These are phyloP conservation scores for Wickerhamomyces subpelliculosus DNA, from an alignment of 805 yeast genomes.

Conservation along the genomic window DNA sequence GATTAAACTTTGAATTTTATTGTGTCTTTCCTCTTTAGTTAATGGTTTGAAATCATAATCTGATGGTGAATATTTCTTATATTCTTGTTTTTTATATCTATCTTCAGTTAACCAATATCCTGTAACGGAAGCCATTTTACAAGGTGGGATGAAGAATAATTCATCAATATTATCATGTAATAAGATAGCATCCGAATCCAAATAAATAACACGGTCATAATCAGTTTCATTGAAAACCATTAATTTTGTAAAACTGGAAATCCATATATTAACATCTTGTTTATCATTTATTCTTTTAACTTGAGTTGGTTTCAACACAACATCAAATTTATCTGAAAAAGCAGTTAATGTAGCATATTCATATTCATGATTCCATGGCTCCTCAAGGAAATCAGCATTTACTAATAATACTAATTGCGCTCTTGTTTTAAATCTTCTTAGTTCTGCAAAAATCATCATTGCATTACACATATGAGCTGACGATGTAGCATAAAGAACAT, in stretches of 20 bases:
- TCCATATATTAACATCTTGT: conserved; percentile 25
- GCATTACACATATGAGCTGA: conserved; percentile 34
- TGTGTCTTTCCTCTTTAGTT: conserved; percentile 1
- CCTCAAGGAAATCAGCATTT: background rate
- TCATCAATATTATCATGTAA: conserved; percentile 29
- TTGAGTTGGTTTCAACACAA: conserved; percentile 2
- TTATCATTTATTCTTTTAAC: conserved; percentile 1
- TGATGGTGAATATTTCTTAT: background rate
- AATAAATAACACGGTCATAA: conserved; percentile 35
- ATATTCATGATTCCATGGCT: background rate
- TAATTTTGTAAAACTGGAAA: conserved; percentile 37
- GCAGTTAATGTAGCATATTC: background rate
- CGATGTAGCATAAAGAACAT: conserved; percentile 43
- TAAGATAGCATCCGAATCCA: conserved; percentile 39
- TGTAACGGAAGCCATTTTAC: conserved; percentile 23
- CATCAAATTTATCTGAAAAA: conserved; percentile 1
- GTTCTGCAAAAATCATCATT: conserved; percentile 28
- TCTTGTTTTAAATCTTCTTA: conserved; percentile 23
- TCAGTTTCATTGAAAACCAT: conserved; percentile 31
- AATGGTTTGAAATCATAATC: conserved; percentile 1
- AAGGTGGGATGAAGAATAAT: conserved; percentile 27
- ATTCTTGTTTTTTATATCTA: conserved; percentile 3
- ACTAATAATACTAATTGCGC: conserved; percentile 32
- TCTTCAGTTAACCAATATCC: conserved; percentile 18
- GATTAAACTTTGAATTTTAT: background rate